Base-by-base conservation (phyloP, 2,329 filamentous ascomycete genomes). In the Penicillium verrucosum region DNA sequence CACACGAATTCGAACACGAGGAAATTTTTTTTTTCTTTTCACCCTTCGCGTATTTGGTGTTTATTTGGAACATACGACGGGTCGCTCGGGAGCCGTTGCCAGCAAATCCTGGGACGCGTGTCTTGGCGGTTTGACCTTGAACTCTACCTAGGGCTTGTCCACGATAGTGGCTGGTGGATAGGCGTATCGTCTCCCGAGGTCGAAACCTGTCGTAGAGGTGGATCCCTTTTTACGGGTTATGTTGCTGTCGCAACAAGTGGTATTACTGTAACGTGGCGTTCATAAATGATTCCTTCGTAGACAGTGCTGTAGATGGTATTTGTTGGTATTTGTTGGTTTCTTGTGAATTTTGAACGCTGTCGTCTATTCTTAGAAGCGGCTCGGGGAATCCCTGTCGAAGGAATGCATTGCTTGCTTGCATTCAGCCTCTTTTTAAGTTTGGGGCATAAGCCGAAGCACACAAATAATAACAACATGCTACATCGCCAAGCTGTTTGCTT, bases 101-200 rank as follows among this genome's bases (percentile, higher is more conserved):
- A 50, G 46, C 45, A 9, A 55, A 51, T 51, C 12, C 18, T 44
- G 30, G 29, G 30, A n/a, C 23, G 10, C 16, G 7, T 4, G 46
- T 21, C 52, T 55, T 55, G 52, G 52, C 45, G 30, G 23, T 51
- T 42, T 44, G 49, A 44, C 47, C 5, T 41, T 41, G 23, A 40
- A 30, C 36, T 9, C 32, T 29, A 38, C 36, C 14, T 18, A 27
- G n/a, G 14, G 25, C 10, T 51, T 51, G n/a, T 23, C 34, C 9
- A n/a, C 11, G 18, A 41, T 11, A 11, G 37, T 23, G 21, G 5
- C 14, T 50, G 30, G 29, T 29, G 43, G 50, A 11, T 36, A 27
- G 27, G 18, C 14, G 48, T 51, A 51, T 45, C 36, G 48, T 51
- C 45, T 45, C 36, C n/a, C 36, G 36, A 37, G 36, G 36, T 38